Evolutionary conservation across 1,284 basidiomycete genomes (phyloP), one percentile per base, ranked within the genome.

Genomic region (Austroboletus niveus): DNA sequence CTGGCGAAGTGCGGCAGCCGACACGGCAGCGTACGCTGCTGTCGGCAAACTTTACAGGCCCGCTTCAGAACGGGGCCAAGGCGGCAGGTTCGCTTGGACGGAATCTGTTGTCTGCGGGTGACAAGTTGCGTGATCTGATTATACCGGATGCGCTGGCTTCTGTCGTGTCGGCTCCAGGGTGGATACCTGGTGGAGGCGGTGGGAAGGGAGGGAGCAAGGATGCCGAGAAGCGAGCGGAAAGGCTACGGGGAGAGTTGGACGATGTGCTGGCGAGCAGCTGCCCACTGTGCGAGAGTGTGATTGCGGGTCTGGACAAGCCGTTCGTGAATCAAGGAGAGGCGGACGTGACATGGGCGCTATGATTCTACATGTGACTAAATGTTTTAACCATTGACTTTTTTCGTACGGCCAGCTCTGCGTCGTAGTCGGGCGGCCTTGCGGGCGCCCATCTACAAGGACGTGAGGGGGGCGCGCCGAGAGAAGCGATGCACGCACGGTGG

Each of bases 271-370:
- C 93, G 10, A 85, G 87, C 57, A 88, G 79, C 54, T 98, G 95
- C 73, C 92, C 94, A 29, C 72, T 97, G 54, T 98, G 95, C 69
- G 94, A 97, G 68, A 87, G 89, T 53, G 85, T 92, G 9, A 80
- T 98, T 35, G 84, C 80, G 7, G 87, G 89, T 7, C 70, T 98
- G 58, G 93, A 98, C 69, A 88, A 83, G 69, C 86, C 92, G 14
- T 97, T 97, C 66, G 80, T 94, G 43, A 77, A 79, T 61, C 81
- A 87, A 35, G 87, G 82, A n/a, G 92, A 96, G 70, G 75, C 82
- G 49, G 89, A 92, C 66, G 78, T 78, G 40, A 91, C 87, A 54
- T 94, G 92, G 92, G 80, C 82, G 53, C 71, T 95, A 56, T 95
- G 22, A 24, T 24, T 4, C 5, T 24, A 24, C 22, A 24, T 24